Conservation (phyloP, 2,329 filamentous ascomycete species). For the Allantophomopsis cytisporea region DNA sequence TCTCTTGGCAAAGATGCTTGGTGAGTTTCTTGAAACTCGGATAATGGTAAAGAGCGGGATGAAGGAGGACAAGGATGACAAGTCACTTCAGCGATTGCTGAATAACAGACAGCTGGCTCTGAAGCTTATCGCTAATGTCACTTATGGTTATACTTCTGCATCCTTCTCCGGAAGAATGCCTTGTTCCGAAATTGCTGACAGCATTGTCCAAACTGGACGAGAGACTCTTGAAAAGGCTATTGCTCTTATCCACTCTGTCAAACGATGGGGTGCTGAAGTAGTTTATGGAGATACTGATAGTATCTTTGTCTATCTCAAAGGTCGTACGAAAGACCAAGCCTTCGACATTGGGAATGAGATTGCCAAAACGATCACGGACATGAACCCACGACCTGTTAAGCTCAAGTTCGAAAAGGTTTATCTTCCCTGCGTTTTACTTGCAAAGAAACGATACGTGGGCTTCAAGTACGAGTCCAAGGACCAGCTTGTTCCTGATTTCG, state of each 20-base stretch:
- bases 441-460: conserved; percentile 96
- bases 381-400: conserved; percentile 85
- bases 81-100: conserved; percentile 67
- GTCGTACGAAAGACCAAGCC: conserved; percentile 74
- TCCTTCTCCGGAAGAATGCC: conserved; percentile 97
- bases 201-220: conserved; percentile 89
- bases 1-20: conserved; percentile 88
- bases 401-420: conserved; percentile 99
- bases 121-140: conserved; percentile 96
- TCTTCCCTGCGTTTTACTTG: conserved; percentile 82
- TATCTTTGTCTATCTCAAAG: conserved; percentile 80
- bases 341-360: conserved; percentile 93
- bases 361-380: conserved; percentile 69
- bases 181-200: conserved; percentile 94
- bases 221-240: conserved; percentile 93
- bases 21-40: conserved; percentile 87
- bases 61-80: conserved; percentile 87
- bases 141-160: conserved; percentile 93
- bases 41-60: conserved; percentile 98
- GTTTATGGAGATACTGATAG: conserved; percentile 98
- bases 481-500: conserved; percentile 76
- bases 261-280: conserved; percentile 85
- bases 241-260: conserved; percentile 77
- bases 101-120: conserved; percentile 91
- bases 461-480: conserved; percentile 81